A percentile compares a stretch with the other conserved stretches of the same genome.
Conservation (phyloP, 148 eudicot species). For the Nepenthes gracilis region DNA sequence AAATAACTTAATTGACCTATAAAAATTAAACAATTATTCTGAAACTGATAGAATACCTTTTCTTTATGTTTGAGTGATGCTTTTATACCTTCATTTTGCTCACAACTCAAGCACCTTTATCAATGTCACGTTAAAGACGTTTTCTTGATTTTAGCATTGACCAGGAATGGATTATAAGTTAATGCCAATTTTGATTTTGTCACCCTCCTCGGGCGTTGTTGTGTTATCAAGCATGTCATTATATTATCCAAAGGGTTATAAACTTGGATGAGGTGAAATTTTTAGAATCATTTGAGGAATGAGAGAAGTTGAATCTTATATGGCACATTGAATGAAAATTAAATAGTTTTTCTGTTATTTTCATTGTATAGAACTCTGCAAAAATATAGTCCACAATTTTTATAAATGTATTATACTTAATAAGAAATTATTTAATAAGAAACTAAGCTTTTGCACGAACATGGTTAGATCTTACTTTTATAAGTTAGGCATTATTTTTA, state of each 20-base stretch:
- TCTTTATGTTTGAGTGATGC: too few relatives aligned
- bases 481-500: too few relatives aligned
- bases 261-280: constrained; percentile 6
- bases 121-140: constrained; percentile 5
- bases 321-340: too few relatives aligned
- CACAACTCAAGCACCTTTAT: constrained; percentile 5
- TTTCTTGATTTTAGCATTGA: constrained; percentile 15
- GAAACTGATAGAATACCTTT: too few relatives aligned
- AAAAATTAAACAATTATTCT: too few relatives aligned
- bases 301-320: constrained; percentile 35
- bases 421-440: too few relatives aligned
- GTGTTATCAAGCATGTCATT: constrained; percentile 20
- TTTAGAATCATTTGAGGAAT: neutral
- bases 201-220: constrained; percentile 10
- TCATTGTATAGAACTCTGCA: constrained; percentile 42
- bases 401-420: too few relatives aligned
- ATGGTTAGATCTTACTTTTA: too few relatives aligned
- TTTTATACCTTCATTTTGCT: constrained; percentile 4
- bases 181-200: constrained; percentile 23
- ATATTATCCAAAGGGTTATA: neutral
- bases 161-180: constrained; percentile 22
- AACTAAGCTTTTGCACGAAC: too few relatives aligned
- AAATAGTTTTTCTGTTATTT: constrained; percentile 28
- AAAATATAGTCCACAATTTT: too few relatives aligned
- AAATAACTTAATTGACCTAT: too few relatives aligned